Evolutionary conservation across 2,329 filamentous ascomycete genomes (phyloP), one percentile per base, ranked within the genome.

Genomic region (Fusarium sp.): DNA sequence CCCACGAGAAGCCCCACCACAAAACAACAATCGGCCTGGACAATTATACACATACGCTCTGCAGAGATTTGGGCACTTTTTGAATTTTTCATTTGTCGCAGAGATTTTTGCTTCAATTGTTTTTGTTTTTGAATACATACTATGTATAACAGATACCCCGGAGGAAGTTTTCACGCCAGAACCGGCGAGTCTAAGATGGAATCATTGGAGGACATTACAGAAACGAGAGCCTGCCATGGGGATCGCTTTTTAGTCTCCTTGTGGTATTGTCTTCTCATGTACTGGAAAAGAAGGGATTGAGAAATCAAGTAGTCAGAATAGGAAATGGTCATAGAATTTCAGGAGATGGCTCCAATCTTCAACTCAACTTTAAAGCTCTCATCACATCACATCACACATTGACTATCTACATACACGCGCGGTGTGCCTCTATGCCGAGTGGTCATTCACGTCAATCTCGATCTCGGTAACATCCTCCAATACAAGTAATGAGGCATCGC

Each of bases 81-180:
- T 40, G 9, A 25, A 18, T 45, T 54, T 74, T 67, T 70, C 69
- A 65, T 75, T 75, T 73, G 67, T 73, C 47, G 30, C 53, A 49
- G 52, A 65, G 25, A 69, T 65, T 65, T 60, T 55, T 30, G 58
- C 54, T 58, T 65, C 34, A 37, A 37, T 61, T 54, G 66, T 61
- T 45, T 41, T 46, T 63, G 48, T 10, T 63, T 74, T 70, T 64
- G 66, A 63, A 74, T 69, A 64, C 53, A 71, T 66, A 67, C 30
- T 59, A 69, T 75, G 73, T 75, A 75, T 59, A 75, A 74, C 72
- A 75, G 72, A 75, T 75, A 75, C 74, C 74, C 74, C 70, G 48
- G 61, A 69, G 60, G 70, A 64, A 74, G 69, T 73, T 70, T 72
- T 44, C 48, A 56, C 55, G 63, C 55, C 63, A 34, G 12, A 49